Base-by-base conservation (phyloP, 495 filamentous ascomycete species). In the Tuber magnatum region DNA sequence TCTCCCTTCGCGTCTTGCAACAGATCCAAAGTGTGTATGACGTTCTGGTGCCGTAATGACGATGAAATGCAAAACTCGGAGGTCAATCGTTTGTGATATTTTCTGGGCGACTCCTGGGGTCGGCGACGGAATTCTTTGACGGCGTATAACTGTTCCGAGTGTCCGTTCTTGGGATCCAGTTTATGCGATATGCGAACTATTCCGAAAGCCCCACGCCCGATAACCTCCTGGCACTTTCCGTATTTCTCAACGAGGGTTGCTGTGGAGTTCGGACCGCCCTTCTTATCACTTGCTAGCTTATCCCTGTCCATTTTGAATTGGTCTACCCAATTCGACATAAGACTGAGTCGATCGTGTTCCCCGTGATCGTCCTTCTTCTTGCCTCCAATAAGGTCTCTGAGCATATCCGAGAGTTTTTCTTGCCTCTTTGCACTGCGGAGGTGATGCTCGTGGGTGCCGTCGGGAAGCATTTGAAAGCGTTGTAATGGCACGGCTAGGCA, bases 151-250 rank as follows among this genome's bases (percentile, higher is more conserved):
- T 95, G 95, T 84, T 98, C 96, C 68, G 88, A 86, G 74, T 88
- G 89, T 42, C 91, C 91, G 82, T 94, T 93, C 74, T 86, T 88
- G 20, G 93, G 92, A 74, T 94, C 89, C 56, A 93, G 89, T 84
- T 98, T 98, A 87, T 99, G 95, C n/a, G 95, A 97, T 83, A 98
- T 97, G 48, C 96, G 89, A 76, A 99, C 96, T 72, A 99, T 94
- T 65, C 95, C 95, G 81, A 99, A 99, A 65, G 95, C 95, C 68
- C 95, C 95, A 68, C 94, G 93, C n/a, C 95, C 95, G 32, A 98
- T 93, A 70, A 99, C 90, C 85, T 98, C 96, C 83, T 98, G 95
- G 83, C 95, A 98, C 86, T 97, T 97, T 76, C 95, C 95, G 82
- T 99, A 99, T 83, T 98, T 99, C 84, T 98, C 93, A 14, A 93